Evolutionary conservation across 2,329 filamentous ascomycete species (phyloP), one percentile per base, ranked within the genome.

Genomic region (Gyromitra esculenta): DNA sequence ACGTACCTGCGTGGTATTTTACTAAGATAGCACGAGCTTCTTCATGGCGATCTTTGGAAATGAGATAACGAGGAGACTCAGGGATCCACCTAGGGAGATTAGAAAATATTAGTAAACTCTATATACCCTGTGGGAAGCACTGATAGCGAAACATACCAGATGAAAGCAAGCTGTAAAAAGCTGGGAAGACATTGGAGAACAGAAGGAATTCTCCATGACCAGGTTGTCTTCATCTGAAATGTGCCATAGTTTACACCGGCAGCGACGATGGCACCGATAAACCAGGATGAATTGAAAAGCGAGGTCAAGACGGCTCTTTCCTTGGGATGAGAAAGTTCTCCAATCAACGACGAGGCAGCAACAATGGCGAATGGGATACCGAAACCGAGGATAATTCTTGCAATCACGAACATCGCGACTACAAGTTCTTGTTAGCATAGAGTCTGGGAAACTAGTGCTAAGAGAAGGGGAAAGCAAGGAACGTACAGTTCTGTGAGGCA

Each of bases 31-130:
- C 82, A 9, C 91, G 85, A 3, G 90, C 90, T 80, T 91, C 87
- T 13, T 89, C 88, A 77, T 88, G 85, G 43, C 87, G 87, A 80
- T 90, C 90, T 83, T 90, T 89, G 80, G 73, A 74, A 56, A 78
- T 87, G 85, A 79, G 91, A 88, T 88, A 91, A 73, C 89, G 83
- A 1, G 89, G 89, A 1, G 87, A 89, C 80, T 91, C 89, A 0
- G 89, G 89, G 1, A 90, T 78, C 37, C 35, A 72, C 60, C 69
- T 71, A 25, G 15, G 18, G 31, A 18, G 25, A 59, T 31, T 5
- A 13, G 21, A 56, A 57, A 7, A 9, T 25, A 31, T 64, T 70
- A 70, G 15, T 21, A 35, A 13, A 15, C 3, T 15, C 9, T 31
- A 37, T 15, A 35, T 43, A 18, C 67, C 18, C 13, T 48, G 8